Base-by-base conservation (phyloP, 805 yeast species). In the Sugiyamaella americana region DNA sequence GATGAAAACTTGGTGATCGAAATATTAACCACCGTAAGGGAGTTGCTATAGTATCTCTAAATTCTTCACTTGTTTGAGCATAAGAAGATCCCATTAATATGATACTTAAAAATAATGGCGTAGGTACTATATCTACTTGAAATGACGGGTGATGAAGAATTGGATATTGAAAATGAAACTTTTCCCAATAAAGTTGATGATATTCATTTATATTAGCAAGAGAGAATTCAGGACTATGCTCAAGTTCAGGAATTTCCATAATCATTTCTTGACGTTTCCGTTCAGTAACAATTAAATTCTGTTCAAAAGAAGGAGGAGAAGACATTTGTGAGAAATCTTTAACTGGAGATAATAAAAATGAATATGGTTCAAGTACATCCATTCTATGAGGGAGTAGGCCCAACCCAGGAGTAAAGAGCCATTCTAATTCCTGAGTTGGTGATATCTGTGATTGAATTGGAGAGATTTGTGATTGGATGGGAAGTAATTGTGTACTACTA, bases 21-120 rank as follows among this genome's bases (percentile, higher is more conserved):
- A 87, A 87, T 2, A 87, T 71, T 22, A 75, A 66, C 75, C 82
- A 83, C 44, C 95, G 66, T 23, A 86, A 63, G 0, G 94, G 83
- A 32, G 60, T 68, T 0, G 80, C 77, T 13, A 80, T 69, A 42
- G 58, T 52, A 51, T 68, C 61, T 4, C 77, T 72, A 41, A 79
- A 65, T 42, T 63, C 64, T 13, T 44, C 49, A 10, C 49, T 44
- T 38, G 44, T 41, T 32, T 49, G 48, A 51, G 54, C 47, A 67
- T 47, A 73, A 47, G 67, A 67, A 20, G 82, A 72, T 0, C 87
- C 87, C 23, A 79, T 59, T 32, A 78, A 54, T 6, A 78, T 64
- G 80, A 80, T 80, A 4, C 79, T 57, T 30, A 76, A 59, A 19
- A 80, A 57, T 22, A 81, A 61, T 13, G 78, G 62, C 0, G 77